Evolutionary conservation across 495 filamentous ascomycete genomes (phyloP), one percentile per base, ranked within the genome.

Genomic region (Annulohypoxylon stygium): DNA sequence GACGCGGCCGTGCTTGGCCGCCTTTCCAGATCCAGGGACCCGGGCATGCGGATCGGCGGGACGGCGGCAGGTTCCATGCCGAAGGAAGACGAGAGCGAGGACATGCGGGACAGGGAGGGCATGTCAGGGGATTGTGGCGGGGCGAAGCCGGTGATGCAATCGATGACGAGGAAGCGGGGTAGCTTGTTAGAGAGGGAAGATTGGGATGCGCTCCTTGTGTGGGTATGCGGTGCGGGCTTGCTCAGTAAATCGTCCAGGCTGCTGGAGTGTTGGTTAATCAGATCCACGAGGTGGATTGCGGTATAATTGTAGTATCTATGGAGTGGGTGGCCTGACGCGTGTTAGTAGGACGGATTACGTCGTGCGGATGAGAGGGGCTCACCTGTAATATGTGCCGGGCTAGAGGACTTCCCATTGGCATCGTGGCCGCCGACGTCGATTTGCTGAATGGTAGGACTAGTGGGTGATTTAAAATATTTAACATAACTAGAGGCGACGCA

Each of bases 271-370:
- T 83, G 80, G 9, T 78, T 78, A 4, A 89, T 76, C 0, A 92
- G 82, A 30, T 86, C 81, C 0, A 81, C 81, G 1, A 91, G 82
- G 57, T 86, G 81, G 14, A 91, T 81, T 33, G 83, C 81, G 5
- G 82, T 85, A 73, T 90, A 93, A 26, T 81, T 83, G 70, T 86
- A 92, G 41, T 83, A 87, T 59, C 84, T 86, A 76, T 93, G 90
- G 16, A 92, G 79, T 0, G 89, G 90, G 59, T 93, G 90, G n/a
- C 89, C 89, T 80, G 78, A 71, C 12, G 34, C 16, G 47, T 34
- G 69, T 83, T 54, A 78, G 74, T 50, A 45, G 57, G 2, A 23
- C 0, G 30, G 10, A 26, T 14, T 25, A 14, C 6, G 26, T 39
- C 51, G n/a, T 8, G 8, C 43, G 2, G 37, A 8, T 34, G 14